Base-by-base conservation (phyloP, 2,329 filamentous ascomycete species). In the Cadophora malorum region DNA sequence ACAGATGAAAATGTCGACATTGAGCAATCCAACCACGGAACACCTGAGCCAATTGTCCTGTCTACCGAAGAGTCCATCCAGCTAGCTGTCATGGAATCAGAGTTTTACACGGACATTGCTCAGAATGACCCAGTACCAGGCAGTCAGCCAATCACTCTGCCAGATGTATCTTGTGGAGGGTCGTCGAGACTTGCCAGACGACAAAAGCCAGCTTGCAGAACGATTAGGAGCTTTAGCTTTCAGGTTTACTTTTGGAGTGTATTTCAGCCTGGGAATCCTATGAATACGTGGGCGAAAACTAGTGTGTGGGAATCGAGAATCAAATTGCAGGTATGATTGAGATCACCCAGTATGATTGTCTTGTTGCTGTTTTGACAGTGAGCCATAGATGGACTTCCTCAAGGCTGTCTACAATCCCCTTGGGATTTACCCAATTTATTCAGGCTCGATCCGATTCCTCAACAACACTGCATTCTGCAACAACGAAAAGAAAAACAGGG, bases 41-140 rank as follows among this genome's bases (percentile, higher is more conserved):
- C 28, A n/a, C 53, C 53, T 8, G 53, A 56, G 7, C 53, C 53
- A 2, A 56, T 56, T 9, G 53, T 56, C 8, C 28, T 56, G 9
- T 56, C 53, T 1, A 35, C 53, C 2, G 53, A 56, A n/a, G 53
- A 35, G 16, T 56, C 53, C 31, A 35, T 56, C 31, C 53, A 56
- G 31, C 53, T 56, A 21, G 53, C 53, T 2, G 19, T n/a, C 10
- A 56, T 56, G 53, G 53, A 56, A 56, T 33, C 53, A 10, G 19
- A 56, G 9, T 56, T 56, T 28, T 56, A 56, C 53, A 56, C 53
- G 12, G 53, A 56, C n/a, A 56, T 56, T 16, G 28, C 31, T n/a
- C 53, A 56, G 14, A 56, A 56, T 19, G 35, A 31, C 19, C 53
- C 53, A 8, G 53, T 56, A 1, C 53, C 53, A 33, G 53, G 53